phyloP scores from a whole-genome alignment of 495 filamentous ascomycete species.

The Massariosphaeria phaeospora region DNA sequence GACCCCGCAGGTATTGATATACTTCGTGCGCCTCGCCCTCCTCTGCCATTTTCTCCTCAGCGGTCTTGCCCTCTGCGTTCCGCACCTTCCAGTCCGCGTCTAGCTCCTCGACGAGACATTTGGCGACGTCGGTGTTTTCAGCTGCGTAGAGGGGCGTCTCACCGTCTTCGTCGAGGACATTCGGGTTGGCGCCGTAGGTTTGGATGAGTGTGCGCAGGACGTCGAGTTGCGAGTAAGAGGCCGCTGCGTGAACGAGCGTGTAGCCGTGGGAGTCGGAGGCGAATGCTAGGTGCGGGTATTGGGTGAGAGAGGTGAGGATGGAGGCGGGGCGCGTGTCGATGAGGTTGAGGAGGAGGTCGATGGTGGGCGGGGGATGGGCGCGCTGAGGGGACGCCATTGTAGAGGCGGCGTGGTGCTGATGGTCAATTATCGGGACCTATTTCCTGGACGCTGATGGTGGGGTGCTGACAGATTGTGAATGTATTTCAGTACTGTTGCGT shows the following conservation, averaged over 20 bases:
- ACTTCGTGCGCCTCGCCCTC: conserved; percentile 39
- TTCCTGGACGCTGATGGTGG: too few relatives aligned
- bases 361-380: conserved; percentile 28
- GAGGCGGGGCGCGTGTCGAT: conserved; percentile 37
- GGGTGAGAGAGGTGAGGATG: conserved; percentile 35
- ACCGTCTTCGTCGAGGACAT: conserved; percentile 79
- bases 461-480: too few relatives aligned
- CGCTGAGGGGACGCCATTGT: conserved; percentile 8
- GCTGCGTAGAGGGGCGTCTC: conserved; percentile 87
- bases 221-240: conserved; percentile 80
- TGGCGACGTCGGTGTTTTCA: conserved; percentile 71
- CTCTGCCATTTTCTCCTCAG: conserved; percentile 44
- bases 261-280: conserved; percentile 50
- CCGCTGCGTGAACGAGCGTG: conserved; percentile 85
- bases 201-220: conserved; percentile 73
- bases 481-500: too few relatives aligned
- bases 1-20: conserved; percentile 8
- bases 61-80: conserved; percentile 40
- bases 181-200: conserved; percentile 69
- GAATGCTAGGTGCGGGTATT: conserved; percentile 37
- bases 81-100: conserved; percentile 52
- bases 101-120: conserved; percentile 74
- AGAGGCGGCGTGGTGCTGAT: too few relatives aligned
- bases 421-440: too few relatives aligned
- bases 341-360: conserved; percentile 40